Percentiles rank a stretch among this genome's conserved stretches.
phyloP scores from a whole-genome alignment of 2,329 filamentous ascomycete genomes.

The Intubia oerlemansii region DNA sequence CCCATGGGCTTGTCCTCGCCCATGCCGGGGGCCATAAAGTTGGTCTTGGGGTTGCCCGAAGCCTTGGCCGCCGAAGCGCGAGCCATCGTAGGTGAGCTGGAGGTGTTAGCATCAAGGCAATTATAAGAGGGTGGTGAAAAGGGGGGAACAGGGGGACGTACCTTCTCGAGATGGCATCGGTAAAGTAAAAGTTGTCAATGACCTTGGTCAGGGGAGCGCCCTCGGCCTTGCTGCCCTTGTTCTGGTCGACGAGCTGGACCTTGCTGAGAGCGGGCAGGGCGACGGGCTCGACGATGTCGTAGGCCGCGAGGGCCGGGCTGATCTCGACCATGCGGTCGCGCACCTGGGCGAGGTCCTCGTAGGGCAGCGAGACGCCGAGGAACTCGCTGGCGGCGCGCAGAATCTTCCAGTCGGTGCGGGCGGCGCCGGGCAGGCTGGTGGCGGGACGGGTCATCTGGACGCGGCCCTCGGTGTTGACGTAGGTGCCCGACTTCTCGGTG shows the following conservation, averaged over 20 bases:
- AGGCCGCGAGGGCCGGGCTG: slow-evolving; percentile 69
- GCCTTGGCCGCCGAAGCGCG: slow-evolving; percentile 89
- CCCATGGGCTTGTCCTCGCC: slow-evolving; percentile 40
- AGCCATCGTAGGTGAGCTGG: slow-evolving; percentile 91
- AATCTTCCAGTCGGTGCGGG: slow-evolving; percentile 97
- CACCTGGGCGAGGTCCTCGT: slow-evolving; percentile 77
- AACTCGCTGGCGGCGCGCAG: slow-evolving; percentile 85
- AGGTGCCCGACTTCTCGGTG: slow-evolving; percentile 90
- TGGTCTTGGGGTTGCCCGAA: slow-evolving; percentile 54
- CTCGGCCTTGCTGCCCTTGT: slow-evolving; percentile 63
- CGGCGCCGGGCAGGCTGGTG: slow-evolving; percentile 69
- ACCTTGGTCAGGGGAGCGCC: slow-evolving; percentile 61
- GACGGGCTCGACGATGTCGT: slow-evolving; percentile 76
- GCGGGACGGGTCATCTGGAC: slow-evolving; percentile 86
- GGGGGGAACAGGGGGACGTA: slow-evolving; percentile 20
- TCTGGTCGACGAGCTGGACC: slow-evolving; percentile 88
- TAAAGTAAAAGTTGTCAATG: slow-evolving; percentile 96
- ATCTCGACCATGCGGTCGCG: slow-evolving; percentile 92
- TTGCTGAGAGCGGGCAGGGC: slow-evolving; percentile 60
- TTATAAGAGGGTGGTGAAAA: slow-evolving; percentile 4
- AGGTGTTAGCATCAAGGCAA: slow-evolving; percentile 4
- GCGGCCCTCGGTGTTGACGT: slow-evolving; percentile 93
- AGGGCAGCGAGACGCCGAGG: slow-evolving; percentile 66
- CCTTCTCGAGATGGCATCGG: slow-evolving; percentile 91
- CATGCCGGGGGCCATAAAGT: slow-evolving; percentile 56